phyloP scores from a whole-genome alignment of 306 rosid genomes.

The Trifolium subterraneum region DNA sequence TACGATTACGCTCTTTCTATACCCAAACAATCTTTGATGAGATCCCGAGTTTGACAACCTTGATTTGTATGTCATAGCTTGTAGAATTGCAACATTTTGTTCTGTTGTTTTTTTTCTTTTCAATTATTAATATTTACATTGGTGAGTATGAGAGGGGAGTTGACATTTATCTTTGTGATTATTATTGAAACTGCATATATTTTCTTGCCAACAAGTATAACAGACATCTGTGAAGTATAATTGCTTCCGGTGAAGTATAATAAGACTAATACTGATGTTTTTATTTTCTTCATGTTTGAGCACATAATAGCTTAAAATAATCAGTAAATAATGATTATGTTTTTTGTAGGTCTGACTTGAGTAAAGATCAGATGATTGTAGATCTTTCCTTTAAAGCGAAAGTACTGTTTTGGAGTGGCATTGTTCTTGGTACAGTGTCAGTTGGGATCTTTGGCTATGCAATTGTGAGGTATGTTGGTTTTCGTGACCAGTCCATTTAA shows the following conservation, averaged over 20 bases:
- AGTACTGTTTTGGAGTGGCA: constrained; percentile 65
- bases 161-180: constrained; percentile 13
- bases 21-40: too few species aligned
- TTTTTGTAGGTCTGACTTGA: constrained; percentile 74
- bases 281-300: constrained; percentile 22
- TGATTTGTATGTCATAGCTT: not conserved
- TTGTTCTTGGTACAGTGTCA: constrained; percentile 72
- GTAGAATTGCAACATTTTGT: constrained; percentile 3
- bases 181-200: not conserved
- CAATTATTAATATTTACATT: constrained; percentile 9
- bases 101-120: not conserved
- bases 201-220: not conserved
- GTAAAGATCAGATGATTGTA: constrained; percentile 80
- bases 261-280: not conserved
- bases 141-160: constrained; percentile 27
- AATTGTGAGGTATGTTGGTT: constrained; percentile 57
- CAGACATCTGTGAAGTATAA: not conserved
- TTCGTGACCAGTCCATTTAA: constrained; percentile 12
- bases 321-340: constrained; percentile 34
- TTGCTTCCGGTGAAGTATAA: not conserved
- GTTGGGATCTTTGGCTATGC: constrained; percentile 83
- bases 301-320: not conserved
- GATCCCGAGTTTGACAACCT: too few species aligned
- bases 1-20: too few species aligned
- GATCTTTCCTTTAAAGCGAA: constrained; percentile 63